Evolutionary conservation across 306 rosid genomes (phyloP), one percentile per base, ranked within the genome.

Genomic region (Cyamopsis tetragonoloba): DNA sequence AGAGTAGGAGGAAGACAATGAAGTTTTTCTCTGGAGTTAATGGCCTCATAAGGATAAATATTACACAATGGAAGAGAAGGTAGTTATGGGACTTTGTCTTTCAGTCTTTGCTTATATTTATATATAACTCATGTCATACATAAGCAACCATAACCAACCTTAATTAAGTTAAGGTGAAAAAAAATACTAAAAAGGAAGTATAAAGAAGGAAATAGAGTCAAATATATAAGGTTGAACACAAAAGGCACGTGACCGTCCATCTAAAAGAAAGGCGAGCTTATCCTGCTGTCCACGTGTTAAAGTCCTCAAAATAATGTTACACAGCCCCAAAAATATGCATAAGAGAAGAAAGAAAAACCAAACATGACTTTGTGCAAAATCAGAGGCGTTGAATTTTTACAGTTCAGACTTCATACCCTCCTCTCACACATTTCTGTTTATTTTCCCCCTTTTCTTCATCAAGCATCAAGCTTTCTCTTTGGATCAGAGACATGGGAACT

Each of bases 221-320:
- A 48, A 24, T 3, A 61, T 20, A 38, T 12, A 41, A 55, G 17
- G 37, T 7, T 3, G 41, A 42, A 61, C 89, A 74, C 83, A 59
- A 79, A 77, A 44, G 75, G 56, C 84, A 80, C 71, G 83, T 83
- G 81, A 81, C 62, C 79, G 67, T 71, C 83, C 78, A 73, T 73
- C 77, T 32, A 64, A 49, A 64, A 43, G 54, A 26, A 3, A 23
- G 2, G 3, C 2, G 43, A 41, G n/a, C 66, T n/a, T 68, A 75
- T 72, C 77, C 23, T 13, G 50, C 61, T 66, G 42, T 23, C 82
- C 81, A 86, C 76, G 88, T 82, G 96, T 78, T 47, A 23, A 59
- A 69, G 64, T 69, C 18, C 61, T 53, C 61, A 72, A 44, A 62
- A 47, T 35, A 75, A 59, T 19, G 37, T 17, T 14, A 53, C 3